Evolutionary conservation across 441 rosid species (phyloP), one percentile per base, ranked within the genome.

Genomic region (Populus hybrid): DNA sequence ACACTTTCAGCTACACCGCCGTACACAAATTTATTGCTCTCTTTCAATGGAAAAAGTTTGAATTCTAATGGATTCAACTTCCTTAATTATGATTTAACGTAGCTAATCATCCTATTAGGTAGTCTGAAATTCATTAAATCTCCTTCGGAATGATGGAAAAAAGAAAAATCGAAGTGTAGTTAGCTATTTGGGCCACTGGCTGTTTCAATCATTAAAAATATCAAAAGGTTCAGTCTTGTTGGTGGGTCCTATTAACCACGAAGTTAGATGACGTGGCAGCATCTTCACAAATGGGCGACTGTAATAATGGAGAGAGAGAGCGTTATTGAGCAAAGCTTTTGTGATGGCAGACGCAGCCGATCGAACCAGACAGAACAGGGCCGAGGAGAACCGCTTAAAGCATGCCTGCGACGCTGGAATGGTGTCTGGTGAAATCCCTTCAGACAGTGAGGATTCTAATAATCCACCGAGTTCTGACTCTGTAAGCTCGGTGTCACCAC

Each of bases 381-480:
- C 50, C 6, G 76, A 69, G 20, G 28, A 71, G 35, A 77, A 65
- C 75, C 76, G 78, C 53, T 82, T 71, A 4, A 64, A 38, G 72
- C 20, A 70, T 57, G 64, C 83, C 23, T 78, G 77, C 67, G 83
- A 78, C 65, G 85, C 74, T 32, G 83, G 83, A 38, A 40, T 73
- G 65, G 50, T 78, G 50, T 72, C 82, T 20, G 10, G 50, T 46
- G 72, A 70, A 26, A 40, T 26, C 40, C 65, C 81, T 14, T 57
- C 65, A 53, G 67, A 46, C 34, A 65, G 53, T 64, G 81, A 81
- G 71, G 79, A 78, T 80, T 78, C 87, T n/a, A 78, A 78, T 34
- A 76, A 65, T 16, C 79, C 76, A 26, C 75, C 4, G 6, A 35
- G 70, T 79, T 70, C 61, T 10, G 78, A 67, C 46, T 72, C 75